phyloP scores from a whole-genome alignment of 1,139 yeast genomes.

The Meyerozyma sp. region DNA sequence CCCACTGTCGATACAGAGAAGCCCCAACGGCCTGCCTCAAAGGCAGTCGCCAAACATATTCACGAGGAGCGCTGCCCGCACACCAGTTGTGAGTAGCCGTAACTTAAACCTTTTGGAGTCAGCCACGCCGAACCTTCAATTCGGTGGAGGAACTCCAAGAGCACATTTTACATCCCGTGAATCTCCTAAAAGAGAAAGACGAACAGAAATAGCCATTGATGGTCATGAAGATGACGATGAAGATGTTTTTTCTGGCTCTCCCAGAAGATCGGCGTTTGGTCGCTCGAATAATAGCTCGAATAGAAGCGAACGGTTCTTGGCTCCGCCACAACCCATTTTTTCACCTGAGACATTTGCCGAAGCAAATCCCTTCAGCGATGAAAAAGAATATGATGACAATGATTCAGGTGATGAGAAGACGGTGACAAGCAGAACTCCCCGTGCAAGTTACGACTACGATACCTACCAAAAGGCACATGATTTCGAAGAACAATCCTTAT shows the following conservation, averaged over 20 bases:
- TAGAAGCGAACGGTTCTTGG: slow-evolving; percentile 46
- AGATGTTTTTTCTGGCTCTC: slow-evolving; percentile 25
- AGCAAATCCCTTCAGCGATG: slow-evolving; percentile 36
- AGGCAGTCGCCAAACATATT: slow-evolving; percentile 44
- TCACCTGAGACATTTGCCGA: slow-evolving; percentile 60
- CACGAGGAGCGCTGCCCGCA: slow-evolving; percentile 44
- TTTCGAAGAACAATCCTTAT: slow-evolving; percentile 29
- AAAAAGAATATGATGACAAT: slow-evolving; percentile 10
- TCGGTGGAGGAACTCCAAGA: slow-evolving; percentile 34
- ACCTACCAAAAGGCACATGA: slow-evolving; percentile 34
- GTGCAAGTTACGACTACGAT: slow-evolving; percentile 29
- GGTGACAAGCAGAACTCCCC: slow-evolving; percentile 3
- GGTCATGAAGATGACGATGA: slow-evolving; percentile 37
- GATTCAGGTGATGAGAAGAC: slow-evolving; percentile 5
- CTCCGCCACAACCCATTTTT: slow-evolving; percentile 62
- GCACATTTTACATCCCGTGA: slow-evolving; percentile 56
- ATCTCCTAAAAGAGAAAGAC: slow-evolving; percentile 57
- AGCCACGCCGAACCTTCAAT: slow-evolving; percentile 19
- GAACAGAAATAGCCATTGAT: slow-evolving; percentile 42
- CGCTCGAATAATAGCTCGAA: slow-evolving; percentile 28
- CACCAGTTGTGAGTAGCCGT: slow-evolving; percentile 16
- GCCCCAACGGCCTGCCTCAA: slow-evolving; percentile 5
- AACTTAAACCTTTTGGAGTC: slow-evolving; percentile 3
- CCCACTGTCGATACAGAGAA: slow-evolving; percentile 21
- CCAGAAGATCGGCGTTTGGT: slow-evolving; percentile 25